Percentiles rank a stretch among this genome's conserved stretches.
These are phyloP conservation scores for Cicer arietinum DNA, from an alignment of 306 rosid genomes.

Conservation along the genomic window DNA sequence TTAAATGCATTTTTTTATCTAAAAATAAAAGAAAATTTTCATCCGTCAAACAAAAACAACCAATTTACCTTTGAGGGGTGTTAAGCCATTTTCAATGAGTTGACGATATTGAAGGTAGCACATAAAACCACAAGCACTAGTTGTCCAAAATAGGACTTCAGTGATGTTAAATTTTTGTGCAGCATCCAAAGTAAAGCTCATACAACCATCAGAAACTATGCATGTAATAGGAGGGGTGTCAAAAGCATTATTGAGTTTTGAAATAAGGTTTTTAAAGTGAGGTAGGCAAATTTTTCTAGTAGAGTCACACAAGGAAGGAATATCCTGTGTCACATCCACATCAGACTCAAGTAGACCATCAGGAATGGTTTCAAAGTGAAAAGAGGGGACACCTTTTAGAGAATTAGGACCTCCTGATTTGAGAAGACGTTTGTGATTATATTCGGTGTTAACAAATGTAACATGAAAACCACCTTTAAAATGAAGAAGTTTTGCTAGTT, in stretches of 20 bases:
- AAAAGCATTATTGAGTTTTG: conserved; percentile 33
- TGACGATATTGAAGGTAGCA: conserved; percentile 44
- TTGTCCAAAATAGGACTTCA: conserved; percentile 51
- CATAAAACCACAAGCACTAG: conserved; percentile 60
- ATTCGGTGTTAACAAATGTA: conserved; percentile 50
- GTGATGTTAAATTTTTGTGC: conserved; percentile 53
- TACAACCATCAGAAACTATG: conserved; percentile 52
- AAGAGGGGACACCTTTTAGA: conserved; percentile 41
- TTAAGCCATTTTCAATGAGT: conserved; percentile 40
- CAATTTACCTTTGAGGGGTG: conserved; percentile 62
- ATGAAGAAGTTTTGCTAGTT: conserved; percentile 50
- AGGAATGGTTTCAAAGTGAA: conserved; percentile 47
- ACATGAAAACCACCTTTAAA: conserved; percentile 48
- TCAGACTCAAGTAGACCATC: conserved; percentile 69
- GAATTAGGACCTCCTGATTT: conserved; percentile 44
- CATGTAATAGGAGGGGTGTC: conserved; percentile 52
- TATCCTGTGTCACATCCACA: conserved; percentile 52
- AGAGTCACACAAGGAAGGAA: conserved; percentile 47
- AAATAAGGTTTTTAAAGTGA: conserved; percentile 52
- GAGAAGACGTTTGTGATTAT: conserved; percentile 50
- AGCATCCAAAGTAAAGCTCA: conserved; percentile 55
- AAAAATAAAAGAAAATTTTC: too few relatives aligned
- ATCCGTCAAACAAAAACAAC: too few relatives aligned
- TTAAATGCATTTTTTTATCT: too few relatives aligned
- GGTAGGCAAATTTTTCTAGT: conserved; percentile 40